These are phyloP conservation scores for Sarcodon sp. DNA, from an alignment of 768 basidiomycete species.

Conservation along the genomic window DNA sequence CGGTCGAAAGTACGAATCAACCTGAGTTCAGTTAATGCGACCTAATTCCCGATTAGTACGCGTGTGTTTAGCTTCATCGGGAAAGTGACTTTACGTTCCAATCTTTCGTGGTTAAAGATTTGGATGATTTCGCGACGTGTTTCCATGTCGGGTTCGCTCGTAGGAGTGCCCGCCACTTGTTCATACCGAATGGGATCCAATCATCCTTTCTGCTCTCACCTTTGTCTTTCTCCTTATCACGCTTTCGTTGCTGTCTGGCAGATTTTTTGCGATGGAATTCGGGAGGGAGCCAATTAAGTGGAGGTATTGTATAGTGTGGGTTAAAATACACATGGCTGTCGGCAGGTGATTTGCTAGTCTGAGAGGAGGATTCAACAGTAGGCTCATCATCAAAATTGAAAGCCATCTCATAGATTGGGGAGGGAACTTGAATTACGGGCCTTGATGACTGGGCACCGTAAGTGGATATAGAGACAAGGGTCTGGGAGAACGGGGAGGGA, in stretches of 20 bases:
- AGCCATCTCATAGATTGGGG: neutral
- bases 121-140: constrained; percentile 54
- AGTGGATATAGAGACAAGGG: neutral
- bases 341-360: constrained; percentile 19
- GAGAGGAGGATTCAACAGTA: constrained; percentile 9
- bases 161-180: constrained; percentile 52
- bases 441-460: neutral
- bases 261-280: constrained; percentile 42
- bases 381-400: constrained; percentile 6
- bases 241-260: constrained; percentile 33
- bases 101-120: constrained; percentile 69
- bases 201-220: constrained; percentile 33
- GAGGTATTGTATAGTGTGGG: constrained; percentile 40
- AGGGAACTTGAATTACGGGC: neutral
- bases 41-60: constrained; percentile 24
- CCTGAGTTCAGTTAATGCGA: constrained; percentile 69
- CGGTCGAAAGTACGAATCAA: constrained; percentile 72
- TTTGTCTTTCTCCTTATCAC: constrained; percentile 34
- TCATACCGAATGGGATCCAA: constrained; percentile 37
- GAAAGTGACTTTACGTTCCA: constrained; percentile 50
- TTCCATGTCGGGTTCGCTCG: constrained; percentile 68
- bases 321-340: constrained; percentile 16
- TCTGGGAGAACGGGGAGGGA: constrained; percentile 6
- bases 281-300: constrained; percentile 36
- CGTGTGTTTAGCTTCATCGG: neutral